Base-by-base conservation (phyloP, 345 rosid genomes). In the Psidium guajava region DNA sequence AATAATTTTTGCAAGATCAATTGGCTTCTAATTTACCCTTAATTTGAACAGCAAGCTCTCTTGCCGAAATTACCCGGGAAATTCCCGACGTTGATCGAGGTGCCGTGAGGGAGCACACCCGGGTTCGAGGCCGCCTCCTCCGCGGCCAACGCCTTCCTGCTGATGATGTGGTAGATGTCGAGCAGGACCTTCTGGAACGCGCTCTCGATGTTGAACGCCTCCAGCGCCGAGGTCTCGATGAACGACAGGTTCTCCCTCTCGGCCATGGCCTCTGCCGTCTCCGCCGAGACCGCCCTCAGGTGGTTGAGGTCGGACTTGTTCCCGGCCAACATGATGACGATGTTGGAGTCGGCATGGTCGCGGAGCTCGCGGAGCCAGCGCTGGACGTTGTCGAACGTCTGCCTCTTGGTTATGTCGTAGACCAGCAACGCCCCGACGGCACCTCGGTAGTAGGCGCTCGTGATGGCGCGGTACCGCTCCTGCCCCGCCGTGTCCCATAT, bases 401-500 rank as follows among this genome's bases (percentile, higher is more conserved):
- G 95, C 75, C 92, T 87, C 90, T 94, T 94, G 81, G 96, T 94
- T 87, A 92, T 92, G 88, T 94, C 96, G 27, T 91, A 94, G 88
- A 94, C 94, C 40, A 94, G 64, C 42, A 94, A 92, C 0, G 95
- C 96, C 64, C 96, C 96, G 25, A 94, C 96, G 15, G 95, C 94
- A 4, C 96, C 96, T 54, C 96, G 88, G 84, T 94, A 94, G 90
- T 94, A 94, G 8, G 96, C 96, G 69, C 95, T 94, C 54, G 96
- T 94, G 85, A 94, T 92, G 47, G 96, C 95, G 11, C 96, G 89
- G 86, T 94, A 94, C 89, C 95, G 85, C 87, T 94, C 96, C 69
- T 94, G 95, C 16, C 96, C 96, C 0, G 95, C 96, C 0, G 95
- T 94, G 84, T 94, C 96, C 96, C 95, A 94, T 88, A 94, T 94